These are phyloP conservation scores for Solanum hybrid DNA, from an alignment of 305 asterid genomes.

Conservation along the genomic window DNA sequence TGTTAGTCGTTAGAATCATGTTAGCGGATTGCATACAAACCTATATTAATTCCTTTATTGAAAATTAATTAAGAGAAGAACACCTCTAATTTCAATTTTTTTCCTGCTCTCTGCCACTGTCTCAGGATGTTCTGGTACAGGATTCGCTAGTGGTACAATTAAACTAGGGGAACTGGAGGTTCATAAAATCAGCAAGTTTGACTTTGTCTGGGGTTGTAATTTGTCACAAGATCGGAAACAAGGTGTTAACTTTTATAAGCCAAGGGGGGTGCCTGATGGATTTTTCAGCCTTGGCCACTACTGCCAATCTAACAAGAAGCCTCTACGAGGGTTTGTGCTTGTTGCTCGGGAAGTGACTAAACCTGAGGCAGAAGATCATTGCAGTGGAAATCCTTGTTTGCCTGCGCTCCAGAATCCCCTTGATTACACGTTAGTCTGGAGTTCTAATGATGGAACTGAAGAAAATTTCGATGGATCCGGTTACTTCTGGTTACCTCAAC, in stretches of 20 bases:
- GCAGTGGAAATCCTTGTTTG: neutral
- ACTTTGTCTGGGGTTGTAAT: slow-evolving; percentile 56
- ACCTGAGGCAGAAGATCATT: slow-evolving; percentile 7
- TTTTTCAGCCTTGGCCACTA: slow-evolving; percentile 67
- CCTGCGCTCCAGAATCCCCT: slow-evolving; percentile 55
- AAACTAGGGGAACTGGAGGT: slow-evolving; percentile 72
- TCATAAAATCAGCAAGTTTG: slow-evolving; percentile 45
- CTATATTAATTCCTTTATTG: neutral
- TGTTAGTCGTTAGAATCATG: neutral
- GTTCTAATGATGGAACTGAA: slow-evolving; percentile 45
- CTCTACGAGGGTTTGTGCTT: slow-evolving; percentile 65
- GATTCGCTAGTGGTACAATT: slow-evolving; percentile 49
- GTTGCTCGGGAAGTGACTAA: slow-evolving; percentile 47
- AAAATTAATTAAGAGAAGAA: neutral
- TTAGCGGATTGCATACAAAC: neutral
- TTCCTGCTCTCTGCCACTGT: slow-evolving; percentile 2
- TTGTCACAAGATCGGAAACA: slow-evolving; percentile 33
- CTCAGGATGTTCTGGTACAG: slow-evolving; percentile 37
- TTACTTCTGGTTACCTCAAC: slow-evolving; percentile 71
- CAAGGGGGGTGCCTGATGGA: slow-evolving; percentile 53
- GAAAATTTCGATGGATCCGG: slow-evolving; percentile 40
- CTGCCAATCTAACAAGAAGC: slow-evolving; percentile 59
- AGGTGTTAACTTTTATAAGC: slow-evolving; percentile 64
- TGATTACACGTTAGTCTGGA: slow-evolving; percentile 68
- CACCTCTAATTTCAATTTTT: neutral